Conservation (phyloP, 1,284 basidiomycete genomes). For the Ustanciosporium gigantosporum region DNA sequence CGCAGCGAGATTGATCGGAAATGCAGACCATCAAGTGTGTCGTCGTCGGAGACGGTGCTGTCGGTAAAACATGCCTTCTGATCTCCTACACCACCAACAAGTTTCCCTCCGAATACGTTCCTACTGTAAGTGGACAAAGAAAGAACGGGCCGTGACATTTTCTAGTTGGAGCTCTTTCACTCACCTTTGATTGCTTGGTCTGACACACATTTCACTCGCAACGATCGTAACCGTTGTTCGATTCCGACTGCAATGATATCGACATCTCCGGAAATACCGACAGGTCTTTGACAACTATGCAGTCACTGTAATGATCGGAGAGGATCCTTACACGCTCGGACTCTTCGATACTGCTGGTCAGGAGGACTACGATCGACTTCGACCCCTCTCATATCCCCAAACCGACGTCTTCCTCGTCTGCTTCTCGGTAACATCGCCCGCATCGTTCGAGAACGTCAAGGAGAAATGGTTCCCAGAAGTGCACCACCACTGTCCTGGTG, state of each 20-base stretch:
- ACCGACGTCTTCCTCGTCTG: constrained; percentile 99
- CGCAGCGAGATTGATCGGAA: too few relatives aligned
- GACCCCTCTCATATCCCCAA: constrained; percentile 98
- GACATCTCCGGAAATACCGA: too few relatives aligned
- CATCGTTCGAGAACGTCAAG: constrained; percentile 99
- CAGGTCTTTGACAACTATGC: constrained; percentile 98
- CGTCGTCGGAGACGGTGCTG: constrained; percentile 98
- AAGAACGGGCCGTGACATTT: too few relatives aligned
- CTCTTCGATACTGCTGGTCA: constrained; percentile 99
- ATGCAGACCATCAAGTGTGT: constrained; percentile 72
- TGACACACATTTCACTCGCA: too few relatives aligned
- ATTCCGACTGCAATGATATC: too few relatives aligned
- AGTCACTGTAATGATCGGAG: constrained; percentile 99
- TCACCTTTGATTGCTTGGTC: too few relatives aligned
- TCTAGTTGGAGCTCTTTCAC: too few relatives aligned
- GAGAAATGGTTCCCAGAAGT: constrained; percentile 99
- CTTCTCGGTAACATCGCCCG: constrained; percentile 97
- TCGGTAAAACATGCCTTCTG: constrained; percentile 98
- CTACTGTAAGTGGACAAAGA: constrained; percentile 73
- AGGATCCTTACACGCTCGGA: constrained; percentile 97
- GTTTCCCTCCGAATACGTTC: constrained; percentile 81
- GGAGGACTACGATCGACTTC: constrained; percentile 98
- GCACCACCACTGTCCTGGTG: constrained; percentile 99
- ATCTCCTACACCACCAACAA: constrained; percentile 99
- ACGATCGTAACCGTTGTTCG: too few relatives aligned